A percentile compares a stretch with the other conserved stretches of the same genome.
Conservation (phyloP, 2,329 filamentous ascomycete species). For the Xylaria sp. region DNA sequence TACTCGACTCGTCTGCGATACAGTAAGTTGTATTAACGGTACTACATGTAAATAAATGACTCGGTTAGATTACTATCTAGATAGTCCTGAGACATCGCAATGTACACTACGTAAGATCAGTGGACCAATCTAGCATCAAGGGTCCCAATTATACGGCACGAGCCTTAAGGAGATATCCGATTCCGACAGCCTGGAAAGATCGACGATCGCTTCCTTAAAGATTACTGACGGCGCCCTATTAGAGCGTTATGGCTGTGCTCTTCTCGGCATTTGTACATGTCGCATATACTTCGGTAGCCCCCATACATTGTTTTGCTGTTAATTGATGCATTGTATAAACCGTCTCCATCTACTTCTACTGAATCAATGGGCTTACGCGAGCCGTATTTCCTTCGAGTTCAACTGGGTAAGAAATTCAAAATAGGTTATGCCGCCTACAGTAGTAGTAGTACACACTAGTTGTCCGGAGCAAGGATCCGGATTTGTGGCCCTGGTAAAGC, state of each 20-base stretch:
- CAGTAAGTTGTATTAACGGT: background rate
- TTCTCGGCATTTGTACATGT: slow-evolving; percentile 19
- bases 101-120: slow-evolving; percentile 16
- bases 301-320: background rate
- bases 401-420: background rate
- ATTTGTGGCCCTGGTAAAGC: slow-evolving; percentile 25
- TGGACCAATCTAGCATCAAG: slow-evolving; percentile 14
- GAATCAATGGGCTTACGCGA: background rate
- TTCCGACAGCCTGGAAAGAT: slow-evolving; percentile 38
- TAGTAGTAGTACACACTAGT: slow-evolving; percentile 7
- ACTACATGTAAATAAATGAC: slow-evolving; percentile 1
- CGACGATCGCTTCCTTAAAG: slow-evolving; percentile 34
- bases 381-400: background rate
- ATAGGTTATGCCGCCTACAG: background rate
- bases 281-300: background rate
- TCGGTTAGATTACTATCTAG: slow-evolving; percentile 8
- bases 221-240: slow-evolving; percentile 18
- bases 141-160: slow-evolving; percentile 22
- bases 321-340: background rate
- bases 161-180: slow-evolving; percentile 32
- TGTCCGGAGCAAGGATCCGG: slow-evolving; percentile 23
- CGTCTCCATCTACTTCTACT: background rate
- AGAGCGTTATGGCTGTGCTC: slow-evolving; percentile 16
- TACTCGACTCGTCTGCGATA: background rate
- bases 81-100: slow-evolving; percentile 12